Percentiles rank a stretch among this genome's conserved stretches.
Evolutionary conservation across 2,329 filamentous ascomycete species (phyloP).

Genomic region (Knufia fluminis): DNA sequence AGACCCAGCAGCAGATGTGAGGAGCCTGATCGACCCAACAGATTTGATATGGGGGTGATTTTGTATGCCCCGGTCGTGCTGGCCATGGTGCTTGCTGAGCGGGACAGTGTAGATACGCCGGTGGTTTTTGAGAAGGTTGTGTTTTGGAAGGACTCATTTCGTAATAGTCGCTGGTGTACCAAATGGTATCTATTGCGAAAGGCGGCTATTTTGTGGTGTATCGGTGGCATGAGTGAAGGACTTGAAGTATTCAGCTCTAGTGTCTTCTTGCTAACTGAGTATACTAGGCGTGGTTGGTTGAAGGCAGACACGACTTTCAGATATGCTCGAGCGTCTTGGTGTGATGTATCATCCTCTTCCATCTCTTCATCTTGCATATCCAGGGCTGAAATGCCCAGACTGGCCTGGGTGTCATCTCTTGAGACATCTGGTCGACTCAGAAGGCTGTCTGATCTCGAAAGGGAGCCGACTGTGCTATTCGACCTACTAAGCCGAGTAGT

Average conservation of each 20-base stretch:
- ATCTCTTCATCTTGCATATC: conserved; percentile 40
- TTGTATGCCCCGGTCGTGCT: conserved; percentile 62
- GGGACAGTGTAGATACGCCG: conserved; percentile 42
- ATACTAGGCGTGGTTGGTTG: conserved; percentile 58
- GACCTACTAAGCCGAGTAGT: conserved; percentile 41
- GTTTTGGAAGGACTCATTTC: conserved; percentile 86
- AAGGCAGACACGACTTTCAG: conserved; percentile 75
- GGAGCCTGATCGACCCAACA: conserved; percentile 69
- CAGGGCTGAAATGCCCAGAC: conserved; percentile 48
- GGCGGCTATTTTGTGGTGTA: conserved; percentile 70
- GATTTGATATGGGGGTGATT: conserved; percentile 73
- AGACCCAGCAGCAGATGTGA: conserved; percentile 82
- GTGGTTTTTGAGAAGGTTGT: conserved; percentile 60
- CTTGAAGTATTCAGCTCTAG: conserved; percentile 66
- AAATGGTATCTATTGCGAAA: conserved; percentile 89
- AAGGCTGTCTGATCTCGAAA: conserved; percentile 52
- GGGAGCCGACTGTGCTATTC: conserved; percentile 32
- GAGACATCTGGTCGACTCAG: conserved; percentile 27
- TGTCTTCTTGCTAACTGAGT: conserved; percentile 62
- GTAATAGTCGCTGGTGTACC: conserved; percentile 80
- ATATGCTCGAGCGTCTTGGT: conserved; percentile 67
- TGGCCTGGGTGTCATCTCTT: conserved; percentile 56
- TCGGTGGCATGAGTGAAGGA: conserved; percentile 63
- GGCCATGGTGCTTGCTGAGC: conserved; percentile 48
- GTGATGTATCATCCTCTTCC: conserved; percentile 51